Evolutionary conservation across 2,329 filamentous ascomycete species (phyloP).

Genomic region (Xylaria sp.): DNA sequence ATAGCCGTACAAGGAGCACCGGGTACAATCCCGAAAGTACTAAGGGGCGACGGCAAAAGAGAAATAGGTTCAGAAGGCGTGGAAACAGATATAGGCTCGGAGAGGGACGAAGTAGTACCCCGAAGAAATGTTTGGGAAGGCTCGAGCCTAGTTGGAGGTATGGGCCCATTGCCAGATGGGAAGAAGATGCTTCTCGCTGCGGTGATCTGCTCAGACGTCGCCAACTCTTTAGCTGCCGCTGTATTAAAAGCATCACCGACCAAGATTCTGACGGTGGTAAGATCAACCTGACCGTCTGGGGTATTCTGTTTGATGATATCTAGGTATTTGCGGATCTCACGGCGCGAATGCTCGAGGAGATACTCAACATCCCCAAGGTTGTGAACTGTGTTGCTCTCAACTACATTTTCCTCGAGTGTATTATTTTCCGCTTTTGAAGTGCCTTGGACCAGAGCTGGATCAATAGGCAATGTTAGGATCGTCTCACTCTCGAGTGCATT

Average conservation of each 20-base stretch:
- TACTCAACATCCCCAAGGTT: background rate
- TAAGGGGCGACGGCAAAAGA: background rate
- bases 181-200: conserved; percentile 4
- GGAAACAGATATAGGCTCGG: background rate
- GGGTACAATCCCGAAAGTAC: too few relatives aligned
- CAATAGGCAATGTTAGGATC: too few relatives aligned
- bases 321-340: conserved; percentile 3
- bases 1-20: background rate
- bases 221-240: background rate
- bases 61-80: background rate
- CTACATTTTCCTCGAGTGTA: too few relatives aligned
- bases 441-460: too few relatives aligned
- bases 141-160: background rate
- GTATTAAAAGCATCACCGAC: background rate
- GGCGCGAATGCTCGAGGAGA: background rate
- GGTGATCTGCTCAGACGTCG: background rate
- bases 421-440: too few relatives aligned
- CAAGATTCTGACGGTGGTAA: background rate
- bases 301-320: conserved; percentile 12
- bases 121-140: background rate
- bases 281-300: background rate
- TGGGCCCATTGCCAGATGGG: background rate
- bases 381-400: too few relatives aligned
- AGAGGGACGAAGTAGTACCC: background rate
- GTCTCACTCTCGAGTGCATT: too few relatives aligned